These are phyloP conservation scores for Erysimum cheiranthoides DNA, from an alignment of 345 rosid genomes.

Conservation along the genomic window DNA sequence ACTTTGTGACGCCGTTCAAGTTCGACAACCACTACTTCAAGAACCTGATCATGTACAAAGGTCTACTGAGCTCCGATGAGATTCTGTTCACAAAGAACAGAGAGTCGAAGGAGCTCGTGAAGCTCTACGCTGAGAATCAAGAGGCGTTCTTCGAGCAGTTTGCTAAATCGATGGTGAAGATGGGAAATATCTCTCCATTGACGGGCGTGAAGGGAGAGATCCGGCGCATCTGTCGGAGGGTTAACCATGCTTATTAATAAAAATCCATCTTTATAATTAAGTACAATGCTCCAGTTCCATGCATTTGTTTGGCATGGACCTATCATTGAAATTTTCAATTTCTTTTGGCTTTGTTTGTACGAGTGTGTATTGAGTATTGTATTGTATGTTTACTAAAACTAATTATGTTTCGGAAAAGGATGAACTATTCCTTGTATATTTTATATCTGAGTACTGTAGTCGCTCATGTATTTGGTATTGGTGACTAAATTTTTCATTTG, in stretches of 20 bases:
- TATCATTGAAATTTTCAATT: slow-evolving; percentile 12
- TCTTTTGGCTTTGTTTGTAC: slow-evolving; percentile 20
- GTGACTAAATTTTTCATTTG: too few species aligned
- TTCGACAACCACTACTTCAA: slow-evolving; percentile 85
- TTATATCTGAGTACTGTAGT: background rate
- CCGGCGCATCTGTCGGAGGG: slow-evolving; percentile 63
- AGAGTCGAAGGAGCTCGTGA: slow-evolving; percentile 61
- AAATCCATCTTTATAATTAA: background rate
- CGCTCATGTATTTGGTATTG: background rate
- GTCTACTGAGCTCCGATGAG: slow-evolving; percentile 75
- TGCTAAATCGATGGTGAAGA: slow-evolving; percentile 75
- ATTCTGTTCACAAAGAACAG: slow-evolving; percentile 61
- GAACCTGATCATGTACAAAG: slow-evolving; percentile 65
- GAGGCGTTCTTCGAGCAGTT: slow-evolving; percentile 70
- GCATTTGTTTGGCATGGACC: slow-evolving; percentile 31
- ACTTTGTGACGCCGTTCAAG: slow-evolving; percentile 58
- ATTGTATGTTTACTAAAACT: background rate
- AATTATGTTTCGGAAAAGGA: background rate
- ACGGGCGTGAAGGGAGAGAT: slow-evolving; percentile 72
- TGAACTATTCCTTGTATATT: too few species aligned
- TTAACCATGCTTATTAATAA: slow-evolving; percentile 51
- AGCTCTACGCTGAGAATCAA: slow-evolving; percentile 59
- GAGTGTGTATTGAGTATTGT: slow-evolving; percentile 6
- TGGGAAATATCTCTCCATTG: slow-evolving; percentile 77
- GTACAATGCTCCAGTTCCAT: slow-evolving; percentile 5